These are phyloP conservation scores for Trichoderma polysporum DNA, from an alignment of 2,329 filamentous ascomycete species.

Conservation along the genomic window DNA sequence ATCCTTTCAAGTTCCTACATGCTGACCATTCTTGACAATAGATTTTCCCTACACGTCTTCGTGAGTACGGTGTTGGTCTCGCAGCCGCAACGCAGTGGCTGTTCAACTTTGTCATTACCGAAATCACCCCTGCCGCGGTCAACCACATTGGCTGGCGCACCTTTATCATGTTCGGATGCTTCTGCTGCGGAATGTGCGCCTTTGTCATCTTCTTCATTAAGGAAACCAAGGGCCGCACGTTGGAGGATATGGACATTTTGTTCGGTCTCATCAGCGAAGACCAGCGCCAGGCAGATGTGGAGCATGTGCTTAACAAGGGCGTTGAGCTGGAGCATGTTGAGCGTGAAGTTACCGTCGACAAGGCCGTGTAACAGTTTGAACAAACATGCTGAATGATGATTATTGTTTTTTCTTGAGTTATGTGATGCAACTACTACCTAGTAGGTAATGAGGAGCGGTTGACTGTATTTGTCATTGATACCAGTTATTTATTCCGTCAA, in stretches of 20 bases:
- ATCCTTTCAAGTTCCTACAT: not conserved
- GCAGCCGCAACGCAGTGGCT: conserved; percentile 66
- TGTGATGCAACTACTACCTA: not conserved
- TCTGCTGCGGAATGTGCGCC: conserved; percentile 22
- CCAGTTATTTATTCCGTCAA: not conserved
- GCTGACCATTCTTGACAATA: not conserved
- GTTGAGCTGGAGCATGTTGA: conserved; percentile 14
- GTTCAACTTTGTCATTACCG: conserved; percentile 63
- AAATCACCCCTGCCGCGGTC: conserved; percentile 23
- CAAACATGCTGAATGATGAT: not conserved
- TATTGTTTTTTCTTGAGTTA: not conserved
- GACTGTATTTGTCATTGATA: not conserved
- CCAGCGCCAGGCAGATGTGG: conserved; percentile 21
- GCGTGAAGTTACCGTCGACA: not conserved
- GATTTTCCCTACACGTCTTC: conserved; percentile 24
- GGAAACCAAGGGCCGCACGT: conserved; percentile 24
- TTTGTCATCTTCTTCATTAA: conserved; percentile 24
- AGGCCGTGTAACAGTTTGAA: not conserved
- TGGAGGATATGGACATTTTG: conserved; percentile 23
- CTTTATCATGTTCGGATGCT: conserved; percentile 26
- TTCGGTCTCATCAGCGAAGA: conserved; percentile 21
- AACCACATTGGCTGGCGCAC: conserved; percentile 25
- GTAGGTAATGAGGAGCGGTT: not conserved
- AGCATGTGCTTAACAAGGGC: conserved; percentile 20
- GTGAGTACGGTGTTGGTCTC: conserved; percentile 48